phyloP scores from a whole-genome alignment of 2,329 filamentous ascomycete genomes.

The Ceratocystis albifundus region DNA sequence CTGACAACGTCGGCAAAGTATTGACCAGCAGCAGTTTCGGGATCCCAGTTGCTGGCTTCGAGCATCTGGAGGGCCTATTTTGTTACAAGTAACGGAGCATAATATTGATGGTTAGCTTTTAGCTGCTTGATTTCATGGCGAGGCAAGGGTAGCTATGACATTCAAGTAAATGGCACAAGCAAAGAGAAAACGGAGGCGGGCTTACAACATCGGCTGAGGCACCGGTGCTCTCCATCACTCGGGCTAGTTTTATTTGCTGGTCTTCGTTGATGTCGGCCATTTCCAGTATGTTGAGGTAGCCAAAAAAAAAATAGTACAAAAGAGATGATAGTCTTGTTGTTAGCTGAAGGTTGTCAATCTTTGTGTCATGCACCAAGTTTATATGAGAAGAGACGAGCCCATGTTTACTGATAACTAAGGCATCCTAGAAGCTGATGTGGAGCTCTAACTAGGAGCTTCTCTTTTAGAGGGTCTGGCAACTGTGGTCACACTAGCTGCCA shows the following conservation, averaged over 20 bases:
- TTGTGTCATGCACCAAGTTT: background rate
- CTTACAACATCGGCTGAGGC: background rate
- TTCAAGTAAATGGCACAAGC: background rate
- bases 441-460: background rate
- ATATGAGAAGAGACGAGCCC: background rate
- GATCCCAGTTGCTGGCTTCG: conserved; percentile 52
- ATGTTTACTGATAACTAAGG: background rate
- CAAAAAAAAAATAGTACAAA: background rate
- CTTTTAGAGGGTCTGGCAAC: background rate
- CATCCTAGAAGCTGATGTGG: conserved; percentile 21
- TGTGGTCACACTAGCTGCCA: background rate
- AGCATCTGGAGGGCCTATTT: conserved; percentile 56
- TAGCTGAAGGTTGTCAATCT: background rate
- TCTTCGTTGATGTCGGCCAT: conserved; percentile 8
- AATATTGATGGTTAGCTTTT: background rate
- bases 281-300: background rate
- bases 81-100: background rate
- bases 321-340: background rate
- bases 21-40: conserved; percentile 49
- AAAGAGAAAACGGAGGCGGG: too few species aligned
- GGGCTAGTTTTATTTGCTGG: conserved; percentile 14
- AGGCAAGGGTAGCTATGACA: background rate
- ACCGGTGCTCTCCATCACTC: conserved; percentile 16
- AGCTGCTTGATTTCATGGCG: background rate
- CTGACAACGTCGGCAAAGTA: conserved; percentile 44